Evolutionary conservation across 441 rosid genomes (phyloP), one percentile per base, ranked within the genome.

Genomic region (Adansonia grandidieri): DNA sequence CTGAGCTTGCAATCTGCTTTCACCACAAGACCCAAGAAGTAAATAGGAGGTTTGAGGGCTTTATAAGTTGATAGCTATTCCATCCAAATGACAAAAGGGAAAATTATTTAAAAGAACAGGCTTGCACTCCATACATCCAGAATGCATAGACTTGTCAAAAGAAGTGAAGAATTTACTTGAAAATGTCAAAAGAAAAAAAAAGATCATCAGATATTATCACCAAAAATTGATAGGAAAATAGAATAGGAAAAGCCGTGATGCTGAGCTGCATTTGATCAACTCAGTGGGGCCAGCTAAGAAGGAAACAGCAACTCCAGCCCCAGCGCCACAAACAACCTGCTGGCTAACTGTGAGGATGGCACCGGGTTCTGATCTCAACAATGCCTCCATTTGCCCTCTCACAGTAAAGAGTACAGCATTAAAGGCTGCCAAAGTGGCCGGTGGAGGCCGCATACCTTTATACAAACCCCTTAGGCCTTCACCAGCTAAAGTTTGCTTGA

Each of bases 211-310:
- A 58, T 69, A 77, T 7, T 9, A 11, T 10, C 40, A 19, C 62
- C 13, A 66, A 45, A 48, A 61, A 70, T 9, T 17, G 48, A 9
- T 17, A 54, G 60, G 3, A 53, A 51, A 82, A 75, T 13, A 66
- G 62, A 72, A 24, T 0, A 44, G 8, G 44, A 14, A 48, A 76
- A 76, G 13, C 47, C 14, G 44, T 22, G 53, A 45, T 45, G 17
- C 84, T 71, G 42, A 92, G 97, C 99, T 96, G 93, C 99, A 96
- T 80, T 96, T 94, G 87, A 96, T 86, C 84, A 96, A 82, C 74
- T 96, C 99, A 6, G 99, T 96, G 51, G 99, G 99, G 83, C 98
- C 94, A 87, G 99, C 97, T 74, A 96, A 92, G 77, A 96, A 89
- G 61, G 99, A 93, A 84, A 96, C 98, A 24, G 99, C 95, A 67